Evolutionary conservation across 345 rosid genomes (phyloP), one percentile per base, ranked within the genome.

Genomic region (Acer negundo): DNA sequence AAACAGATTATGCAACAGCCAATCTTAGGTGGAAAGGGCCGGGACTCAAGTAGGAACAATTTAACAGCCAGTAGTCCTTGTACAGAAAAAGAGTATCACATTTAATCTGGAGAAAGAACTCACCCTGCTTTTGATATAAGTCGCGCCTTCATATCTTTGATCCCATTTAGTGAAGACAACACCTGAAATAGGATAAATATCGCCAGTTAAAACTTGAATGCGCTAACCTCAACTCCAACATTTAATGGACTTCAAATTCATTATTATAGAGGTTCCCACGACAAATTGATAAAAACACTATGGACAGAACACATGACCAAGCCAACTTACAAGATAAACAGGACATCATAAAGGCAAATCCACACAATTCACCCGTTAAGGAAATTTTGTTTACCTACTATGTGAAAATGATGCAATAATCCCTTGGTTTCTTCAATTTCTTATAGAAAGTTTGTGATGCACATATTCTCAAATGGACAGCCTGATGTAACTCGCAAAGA

Each of bases 51-150:
- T 31, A 31, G 35, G 4, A 61, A 38, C 24, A 15, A 38, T 38
- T 7, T 28, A 22, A 75, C 46, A 47, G 49, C 3, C 19, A 42
- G 40, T 46, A 49, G 23, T 53, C 10, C 35, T 61, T 67, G 24
- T 19, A 55, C 10, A 49, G 31, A 26, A 76, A 56, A 70, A 69
- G 15, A 75, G 75, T 20, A 69, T 22, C 10, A 71, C 46, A 42
- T 28, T 62, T 20, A 76, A 79, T 63, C 46, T 1, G 74, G 53
- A 47, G 62, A 73, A 83, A 74, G 74, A 72, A 87, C 97, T 89
- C 80, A 92, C 98, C 87, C 90, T 58, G 88, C 84, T 86, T 95
- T 95, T 28, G 97, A 87, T 58, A 78, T 78, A 70, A 95, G 61
- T 75, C 97, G 93, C 23, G 90, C 85, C 77, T 81, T 86, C 59